phyloP scores from a whole-genome alignment of 768 basidiomycete genomes.

The Leccinum rimulosum region DNA sequence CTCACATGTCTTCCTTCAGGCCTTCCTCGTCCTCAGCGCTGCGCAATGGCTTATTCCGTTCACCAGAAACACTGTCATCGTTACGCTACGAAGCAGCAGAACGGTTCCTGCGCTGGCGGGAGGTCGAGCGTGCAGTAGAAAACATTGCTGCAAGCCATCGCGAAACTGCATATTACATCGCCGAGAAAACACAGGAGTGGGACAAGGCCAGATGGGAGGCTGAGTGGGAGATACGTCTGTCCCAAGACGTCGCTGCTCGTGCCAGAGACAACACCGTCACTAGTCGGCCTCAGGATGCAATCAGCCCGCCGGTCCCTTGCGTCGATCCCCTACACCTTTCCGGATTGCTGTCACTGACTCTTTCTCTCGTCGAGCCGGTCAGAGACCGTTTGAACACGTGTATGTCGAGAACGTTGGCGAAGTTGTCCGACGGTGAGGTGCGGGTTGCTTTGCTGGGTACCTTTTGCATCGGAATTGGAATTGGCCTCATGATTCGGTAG shows the following conservation, averaged over 20 bases:
- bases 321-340: conserved; percentile 70
- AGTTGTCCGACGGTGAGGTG: conserved; percentile 27
- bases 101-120: conserved; percentile 70
- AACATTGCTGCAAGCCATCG: conserved; percentile 36
- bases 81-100: conserved; percentile 66
- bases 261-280: conserved; percentile 40
- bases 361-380: conserved; percentile 56
- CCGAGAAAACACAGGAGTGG: conserved; percentile 40
- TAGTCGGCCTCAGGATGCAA: conserved; percentile 10
- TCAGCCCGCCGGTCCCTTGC: conserved; percentile 23
- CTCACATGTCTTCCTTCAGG: conserved; percentile 53
- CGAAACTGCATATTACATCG: conserved; percentile 20
- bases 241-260: conserved; percentile 55
- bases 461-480: conserved; percentile 45
- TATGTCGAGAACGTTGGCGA: conserved; percentile 23
- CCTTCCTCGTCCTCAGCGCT: conserved; percentile 52
- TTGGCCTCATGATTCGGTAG: conserved; percentile 38
- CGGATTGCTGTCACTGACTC: conserved; percentile 56
- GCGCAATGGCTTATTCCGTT: conserved; percentile 59
- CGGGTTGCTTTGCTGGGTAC: conserved; percentile 38
- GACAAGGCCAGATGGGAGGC: conserved; percentile 65
- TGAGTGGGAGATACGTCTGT: conserved; percentile 60
- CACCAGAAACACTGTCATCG: conserved; percentile 55
- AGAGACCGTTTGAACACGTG: conserved; percentile 26
- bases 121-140: conserved; percentile 58